Percentiles rank a stretch among this genome's conserved stretches.
Evolutionary conservation across 192 early-diverging fungal species (phyloP).

Genomic region (Backusella tarrabulga): DNA sequence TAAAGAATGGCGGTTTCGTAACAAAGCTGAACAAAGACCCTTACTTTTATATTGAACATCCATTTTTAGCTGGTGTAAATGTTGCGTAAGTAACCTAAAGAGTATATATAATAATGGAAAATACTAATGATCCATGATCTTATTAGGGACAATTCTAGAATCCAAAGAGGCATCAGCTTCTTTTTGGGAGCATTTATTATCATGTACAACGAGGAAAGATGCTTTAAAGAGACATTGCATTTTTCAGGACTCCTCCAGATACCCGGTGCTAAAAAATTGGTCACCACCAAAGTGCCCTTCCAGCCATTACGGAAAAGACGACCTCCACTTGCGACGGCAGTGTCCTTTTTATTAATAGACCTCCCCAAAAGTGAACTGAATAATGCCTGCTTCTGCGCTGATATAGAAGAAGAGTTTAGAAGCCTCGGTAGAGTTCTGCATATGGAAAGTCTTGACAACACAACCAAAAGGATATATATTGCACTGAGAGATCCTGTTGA

Average conservation of each 20-base stretch:
- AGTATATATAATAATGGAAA: background rate
- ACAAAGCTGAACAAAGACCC: background rate
- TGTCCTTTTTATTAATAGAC: background rate
- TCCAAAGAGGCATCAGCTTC: background rate
- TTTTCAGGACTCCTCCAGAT: background rate
- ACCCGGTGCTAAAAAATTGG: background rate
- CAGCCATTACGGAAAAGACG: background rate
- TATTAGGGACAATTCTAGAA: background rate
- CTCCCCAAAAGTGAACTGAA: background rate
- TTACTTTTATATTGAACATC: background rate
- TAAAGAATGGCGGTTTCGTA: background rate
- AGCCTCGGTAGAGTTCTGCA: background rate
- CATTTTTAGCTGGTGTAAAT: background rate
- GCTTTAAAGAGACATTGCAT: background rate
- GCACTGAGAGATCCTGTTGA: background rate
- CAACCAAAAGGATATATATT: background rate
- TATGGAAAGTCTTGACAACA: background rate
- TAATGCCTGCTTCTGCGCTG: background rate
- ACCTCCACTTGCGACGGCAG: background rate
- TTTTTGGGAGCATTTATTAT: background rate
- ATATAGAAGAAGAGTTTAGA: background rate
- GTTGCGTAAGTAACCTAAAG: background rate
- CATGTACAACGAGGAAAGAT: background rate
- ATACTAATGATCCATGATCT: background rate
- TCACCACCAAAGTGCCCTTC: background rate